These are phyloP conservation scores for Rhodamnia rubescens DNA, from an alignment of 345 rosid genomes.

Conservation along the genomic window DNA sequence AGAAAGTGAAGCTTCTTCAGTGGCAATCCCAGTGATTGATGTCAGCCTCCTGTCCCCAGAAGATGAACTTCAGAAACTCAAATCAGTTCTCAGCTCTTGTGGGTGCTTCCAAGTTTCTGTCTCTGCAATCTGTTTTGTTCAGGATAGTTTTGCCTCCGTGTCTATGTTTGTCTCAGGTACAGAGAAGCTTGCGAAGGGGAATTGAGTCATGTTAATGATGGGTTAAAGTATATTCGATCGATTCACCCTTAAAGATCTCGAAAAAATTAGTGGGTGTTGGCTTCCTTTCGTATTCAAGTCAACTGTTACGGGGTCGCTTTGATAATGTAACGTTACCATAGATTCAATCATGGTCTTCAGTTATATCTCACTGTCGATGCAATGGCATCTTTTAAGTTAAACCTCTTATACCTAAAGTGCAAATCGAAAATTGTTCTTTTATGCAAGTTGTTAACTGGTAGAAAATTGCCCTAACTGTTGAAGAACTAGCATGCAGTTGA, in stretches of 20 bases:
- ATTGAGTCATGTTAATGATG: not conserved
- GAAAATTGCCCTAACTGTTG: not conserved
- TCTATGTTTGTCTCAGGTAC: not conserved
- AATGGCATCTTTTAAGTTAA: not conserved
- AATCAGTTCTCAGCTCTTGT: constrained; percentile 13
- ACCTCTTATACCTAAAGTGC: not conserved
- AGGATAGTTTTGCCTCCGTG: not conserved
- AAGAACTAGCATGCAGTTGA: not conserved
- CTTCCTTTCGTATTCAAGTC: not conserved
- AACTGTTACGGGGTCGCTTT: not conserved
- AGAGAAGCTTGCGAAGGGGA: not conserved
- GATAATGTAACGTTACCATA: not conserved
- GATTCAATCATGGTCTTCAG: not conserved
- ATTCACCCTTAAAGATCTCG: not conserved
- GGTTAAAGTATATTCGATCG: not conserved
- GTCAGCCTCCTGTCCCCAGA: constrained; percentile 3
- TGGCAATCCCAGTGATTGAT: constrained; percentile 12
- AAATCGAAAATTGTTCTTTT: not conserved
- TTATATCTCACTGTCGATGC: not conserved
- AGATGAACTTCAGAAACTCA: constrained; percentile 17
- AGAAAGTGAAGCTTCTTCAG: not conserved
- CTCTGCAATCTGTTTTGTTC: not conserved
- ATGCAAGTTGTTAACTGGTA: not conserved
- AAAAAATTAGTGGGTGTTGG: not conserved
- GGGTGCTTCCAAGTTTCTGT: constrained; percentile 30